phyloP scores from a whole-genome alignment of 257 asterid species.

The Nicotiana paniculata region DNA sequence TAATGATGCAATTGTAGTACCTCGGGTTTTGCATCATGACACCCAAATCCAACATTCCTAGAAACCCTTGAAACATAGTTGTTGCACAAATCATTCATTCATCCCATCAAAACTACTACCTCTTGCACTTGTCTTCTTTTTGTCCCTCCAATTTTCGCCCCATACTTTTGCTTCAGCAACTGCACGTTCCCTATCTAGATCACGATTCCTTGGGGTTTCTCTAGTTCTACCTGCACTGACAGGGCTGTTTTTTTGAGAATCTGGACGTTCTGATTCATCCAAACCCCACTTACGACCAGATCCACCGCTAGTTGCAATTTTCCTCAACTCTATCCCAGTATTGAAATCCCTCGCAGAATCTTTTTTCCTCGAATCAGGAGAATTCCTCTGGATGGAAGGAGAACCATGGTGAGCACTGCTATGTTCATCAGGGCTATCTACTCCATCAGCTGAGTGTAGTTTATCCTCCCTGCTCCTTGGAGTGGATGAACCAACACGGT shows the following conservation, averaged over 20 bases:
- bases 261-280: conserved; percentile 51
- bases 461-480: conserved; percentile 63
- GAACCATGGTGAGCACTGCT: conserved; percentile 43
- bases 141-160: conserved; percentile 87
- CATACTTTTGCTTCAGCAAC: conserved; percentile 93
- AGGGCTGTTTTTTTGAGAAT: conserved; percentile 60
- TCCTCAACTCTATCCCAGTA: conserved; percentile 44
- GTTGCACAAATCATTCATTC: conserved; percentile 23
- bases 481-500: conserved; percentile 50
- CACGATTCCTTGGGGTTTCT: conserved; percentile 59
- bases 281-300: conserved; percentile 63
- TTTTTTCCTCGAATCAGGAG: conserved; percentile 63
- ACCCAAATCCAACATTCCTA: background rate
- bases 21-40: background rate
- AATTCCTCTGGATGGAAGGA: conserved; percentile 61
- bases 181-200: conserved; percentile 71
- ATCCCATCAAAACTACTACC: conserved; percentile 64
- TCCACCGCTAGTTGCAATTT: conserved; percentile 53
- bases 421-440: conserved; percentile 35
- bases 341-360: conserved; percentile 32
- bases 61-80: background rate
- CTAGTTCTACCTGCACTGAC: conserved; percentile 52
- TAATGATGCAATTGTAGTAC: background rate
- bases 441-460: conserved; percentile 43
- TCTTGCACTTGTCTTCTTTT: conserved; percentile 29